Evolutionary conservation across 2,329 filamentous ascomycete genomes (phyloP), one percentile per base, ranked within the genome.

Genomic region (Sporothrix pallida): DNA sequence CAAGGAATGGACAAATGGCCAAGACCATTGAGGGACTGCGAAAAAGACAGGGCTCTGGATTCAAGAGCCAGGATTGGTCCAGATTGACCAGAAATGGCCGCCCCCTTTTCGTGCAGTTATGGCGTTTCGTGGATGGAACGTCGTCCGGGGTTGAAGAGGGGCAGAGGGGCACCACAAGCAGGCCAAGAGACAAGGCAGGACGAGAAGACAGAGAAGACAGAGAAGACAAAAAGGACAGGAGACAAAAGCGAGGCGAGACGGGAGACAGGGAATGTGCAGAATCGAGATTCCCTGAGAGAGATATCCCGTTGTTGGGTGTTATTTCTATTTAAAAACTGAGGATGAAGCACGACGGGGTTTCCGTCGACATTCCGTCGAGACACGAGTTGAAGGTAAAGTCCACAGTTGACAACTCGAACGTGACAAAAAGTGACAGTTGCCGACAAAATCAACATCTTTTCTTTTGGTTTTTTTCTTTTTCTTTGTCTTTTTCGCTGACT

Each of bases 71-170:
- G 31, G 31, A 5, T 37, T 50, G 48, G 48, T 50, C 31, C 31
- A 37, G 48, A 54, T 26, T 15, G 56, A 3, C 26, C 23, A 23
- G 56, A 23, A 20, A 12, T 31, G 52, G 31, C 46, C 15, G 17
- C 17, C 56, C 56, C 56, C 56, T 31, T 58, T 58, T 58, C 54
- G 54, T 26, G 54, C 54, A 56, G 52, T 54, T n/a, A 56, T 56
- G 56, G 56, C 23, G 56, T 58, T 58, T 31, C 23, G 56, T 31
- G 56, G 56, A 58, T 58, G 56, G 56, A 31, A 58, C 56, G 9
- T 58, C 23, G 56, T 31, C 54, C 23, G 56, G 56, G 56, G 56
- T 58, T 13, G 23, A 58, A 58, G 56, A 58, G 56, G 54, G 56
- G 56, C 56, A 58, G 56, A 58, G 56, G 23, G 23, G 56, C 56